A percentile compares a stretch with the other conserved stretches of the same genome.
Evolutionary conservation across 768 basidiomycete genomes (phyloP).

Genomic region (Auriscalpium vulgare): DNA sequence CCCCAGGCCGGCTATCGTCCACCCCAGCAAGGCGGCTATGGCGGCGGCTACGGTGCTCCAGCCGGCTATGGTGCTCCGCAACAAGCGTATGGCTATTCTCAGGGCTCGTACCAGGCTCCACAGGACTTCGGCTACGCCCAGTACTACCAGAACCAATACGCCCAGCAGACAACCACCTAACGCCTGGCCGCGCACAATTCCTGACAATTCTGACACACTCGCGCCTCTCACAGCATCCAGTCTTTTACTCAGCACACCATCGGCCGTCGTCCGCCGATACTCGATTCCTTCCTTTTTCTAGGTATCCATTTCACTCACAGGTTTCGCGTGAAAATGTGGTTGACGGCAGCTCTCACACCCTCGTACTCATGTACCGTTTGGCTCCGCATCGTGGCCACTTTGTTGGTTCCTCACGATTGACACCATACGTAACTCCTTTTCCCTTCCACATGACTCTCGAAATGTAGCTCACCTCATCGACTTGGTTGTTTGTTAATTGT

Average conservation of each 20-base stretch:
- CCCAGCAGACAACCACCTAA: constrained; percentile 58
- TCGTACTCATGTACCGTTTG: constrained; percentile 15
- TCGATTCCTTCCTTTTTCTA: constrained; percentile 8
- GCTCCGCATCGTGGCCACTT: constrained; percentile 5
- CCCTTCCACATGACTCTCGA: constrained; percentile 13
- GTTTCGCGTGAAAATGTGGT: background rate
- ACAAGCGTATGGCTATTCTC: constrained; percentile 1
- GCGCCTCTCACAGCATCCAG: constrained; percentile 17
- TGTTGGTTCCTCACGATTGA: constrained; percentile 9
- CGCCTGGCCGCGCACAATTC: constrained; percentile 26
- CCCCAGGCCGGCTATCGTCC: constrained; percentile 50
- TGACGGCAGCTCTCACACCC: constrained; percentile 2
- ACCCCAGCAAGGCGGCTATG: constrained; percentile 55
- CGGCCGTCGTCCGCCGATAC: constrained; percentile 7
- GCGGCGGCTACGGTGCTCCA: constrained; percentile 20
- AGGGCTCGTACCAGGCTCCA: constrained; percentile 27
- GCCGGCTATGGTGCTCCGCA: constrained; percentile 14
- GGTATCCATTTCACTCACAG: constrained; percentile 11
- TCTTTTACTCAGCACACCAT: constrained; percentile 14
- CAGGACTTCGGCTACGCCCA: constrained; percentile 83
- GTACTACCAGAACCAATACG: constrained; percentile 85
- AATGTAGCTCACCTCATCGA: constrained; percentile 15
- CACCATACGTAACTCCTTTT: constrained; percentile 15
- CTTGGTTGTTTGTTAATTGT: constrained; percentile 13
- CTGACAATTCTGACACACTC: constrained; percentile 14